Evolutionary conservation across 441 rosid species (phyloP).

Genomic region (Dalechampia spathulata): DNA sequence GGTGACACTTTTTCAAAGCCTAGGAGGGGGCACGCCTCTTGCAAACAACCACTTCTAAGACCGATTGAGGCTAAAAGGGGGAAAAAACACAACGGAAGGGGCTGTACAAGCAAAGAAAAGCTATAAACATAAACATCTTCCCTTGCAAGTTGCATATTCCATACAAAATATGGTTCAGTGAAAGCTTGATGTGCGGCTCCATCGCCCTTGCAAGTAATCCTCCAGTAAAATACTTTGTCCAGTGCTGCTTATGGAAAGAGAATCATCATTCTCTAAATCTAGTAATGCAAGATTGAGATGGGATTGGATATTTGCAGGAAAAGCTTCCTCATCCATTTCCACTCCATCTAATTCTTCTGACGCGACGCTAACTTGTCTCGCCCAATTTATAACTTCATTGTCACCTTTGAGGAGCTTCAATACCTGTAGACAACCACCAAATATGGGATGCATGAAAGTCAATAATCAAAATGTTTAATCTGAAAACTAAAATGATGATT

Average conservation of each 20-base stretch:
- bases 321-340: slow-evolving; percentile 42
- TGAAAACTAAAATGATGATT: not conserved
- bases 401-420: slow-evolving; percentile 81
- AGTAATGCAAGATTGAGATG: slow-evolving; percentile 77
- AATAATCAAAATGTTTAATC: not conserved
- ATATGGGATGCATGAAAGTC: not conserved
- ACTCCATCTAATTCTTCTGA: slow-evolving; percentile 33
- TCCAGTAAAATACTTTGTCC: slow-evolving; percentile 51
- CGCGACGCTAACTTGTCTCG: slow-evolving; percentile 40
- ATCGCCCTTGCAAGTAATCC: slow-evolving; percentile 68
- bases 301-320: slow-evolving; percentile 52
- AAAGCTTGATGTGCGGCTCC: slow-evolving; percentile 78
- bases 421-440: slow-evolving; percentile 32
- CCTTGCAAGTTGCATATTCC: not conserved
- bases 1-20: slow-evolving; percentile 8
- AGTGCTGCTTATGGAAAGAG: slow-evolving; percentile 46
- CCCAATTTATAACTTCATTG: slow-evolving; percentile 62
- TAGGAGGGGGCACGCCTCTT: slow-evolving; percentile 37
- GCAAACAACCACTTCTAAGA: slow-evolving; percentile 38
- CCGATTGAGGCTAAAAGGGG: slow-evolving; percentile 5
- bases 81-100: not conserved
- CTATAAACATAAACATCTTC: not conserved
- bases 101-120: slow-evolving; percentile 1
- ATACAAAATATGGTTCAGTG: slow-evolving; percentile 21
- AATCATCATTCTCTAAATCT: slow-evolving; percentile 76